Conservation (phyloP, 176 grass and related monocot genomes). For the Microstegium vimineum region DNA sequence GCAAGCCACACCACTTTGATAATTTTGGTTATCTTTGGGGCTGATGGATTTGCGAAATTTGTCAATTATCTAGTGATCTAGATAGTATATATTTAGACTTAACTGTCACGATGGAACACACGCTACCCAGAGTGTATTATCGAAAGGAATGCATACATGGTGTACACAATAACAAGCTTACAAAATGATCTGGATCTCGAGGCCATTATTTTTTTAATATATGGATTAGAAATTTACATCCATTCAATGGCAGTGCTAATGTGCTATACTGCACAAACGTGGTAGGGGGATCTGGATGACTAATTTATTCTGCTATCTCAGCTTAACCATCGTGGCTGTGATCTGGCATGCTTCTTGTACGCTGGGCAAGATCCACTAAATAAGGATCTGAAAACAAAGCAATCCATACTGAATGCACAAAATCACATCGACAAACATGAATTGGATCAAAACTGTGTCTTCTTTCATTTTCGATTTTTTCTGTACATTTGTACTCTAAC, state of each 20-base stretch:
- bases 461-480: not conserved
- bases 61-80: not conserved
- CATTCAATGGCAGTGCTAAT: not conserved
- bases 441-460: conserved; percentile 7
- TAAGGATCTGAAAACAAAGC: not conserved
- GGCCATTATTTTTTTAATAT: not conserved
- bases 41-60: not conserved
- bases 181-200: not conserved
- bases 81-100: not conserved
- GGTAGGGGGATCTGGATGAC: not conserved
- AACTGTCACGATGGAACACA: not conserved
- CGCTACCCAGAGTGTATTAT: not conserved
- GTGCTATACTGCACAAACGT: not conserved
- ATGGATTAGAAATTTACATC: not conserved
- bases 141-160: not conserved
- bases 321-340: not conserved
- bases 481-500: conserved; percentile 25
- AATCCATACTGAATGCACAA: not conserved
- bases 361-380: not conserved
- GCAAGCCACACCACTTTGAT: not conserved
- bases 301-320: not conserved
- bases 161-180: not conserved
- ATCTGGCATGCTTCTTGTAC: not conserved
- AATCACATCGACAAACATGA: not conserved
- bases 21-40: not conserved